phyloP scores from a whole-genome alignment of 2,329 filamentous ascomycete species.

The Talaromyces albobiverticillius region DNA sequence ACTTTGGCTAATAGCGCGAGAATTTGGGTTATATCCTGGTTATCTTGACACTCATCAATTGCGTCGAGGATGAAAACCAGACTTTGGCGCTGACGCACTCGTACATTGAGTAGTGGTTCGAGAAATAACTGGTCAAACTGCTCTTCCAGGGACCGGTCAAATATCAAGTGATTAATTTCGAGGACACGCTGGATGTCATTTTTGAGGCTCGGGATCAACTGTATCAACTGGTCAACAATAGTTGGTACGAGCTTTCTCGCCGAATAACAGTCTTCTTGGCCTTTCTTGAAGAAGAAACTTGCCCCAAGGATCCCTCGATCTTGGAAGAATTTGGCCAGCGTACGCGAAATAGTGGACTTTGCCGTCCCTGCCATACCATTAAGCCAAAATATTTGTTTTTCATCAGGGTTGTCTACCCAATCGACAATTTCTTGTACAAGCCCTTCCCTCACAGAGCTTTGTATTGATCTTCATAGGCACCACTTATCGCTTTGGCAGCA shows the following conservation, averaged over 20 bases:
- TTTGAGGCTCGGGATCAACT: conserved; percentile 25
- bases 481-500: neutral
- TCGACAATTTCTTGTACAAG: conserved; percentile 22
- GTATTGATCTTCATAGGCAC: neutral
- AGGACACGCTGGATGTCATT: conserved; percentile 19
- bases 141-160: conserved; percentile 19
- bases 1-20: neutral
- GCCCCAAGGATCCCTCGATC: neutral
- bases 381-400: conserved; percentile 29
- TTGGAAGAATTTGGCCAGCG: neutral
- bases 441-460: conserved; percentile 20
- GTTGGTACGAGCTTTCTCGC: conserved; percentile 40
- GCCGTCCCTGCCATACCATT: conserved; percentile 10
- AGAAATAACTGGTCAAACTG: conserved; percentile 27
- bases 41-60: too few species aligned
- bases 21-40: too few species aligned
- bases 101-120: conserved; percentile 18
- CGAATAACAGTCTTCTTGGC: conserved; percentile 37
- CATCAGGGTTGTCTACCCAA: conserved; percentile 17
- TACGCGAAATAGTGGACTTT: neutral
- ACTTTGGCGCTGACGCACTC: neutral
- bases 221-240: conserved; percentile 26
- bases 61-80: too few species aligned
- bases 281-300: too few species aligned
- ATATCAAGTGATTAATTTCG: conserved; percentile 20